phyloP scores from a whole-genome alignment of 2,329 filamentous ascomycete species.

The Acrocalymma vagum region DNA sequence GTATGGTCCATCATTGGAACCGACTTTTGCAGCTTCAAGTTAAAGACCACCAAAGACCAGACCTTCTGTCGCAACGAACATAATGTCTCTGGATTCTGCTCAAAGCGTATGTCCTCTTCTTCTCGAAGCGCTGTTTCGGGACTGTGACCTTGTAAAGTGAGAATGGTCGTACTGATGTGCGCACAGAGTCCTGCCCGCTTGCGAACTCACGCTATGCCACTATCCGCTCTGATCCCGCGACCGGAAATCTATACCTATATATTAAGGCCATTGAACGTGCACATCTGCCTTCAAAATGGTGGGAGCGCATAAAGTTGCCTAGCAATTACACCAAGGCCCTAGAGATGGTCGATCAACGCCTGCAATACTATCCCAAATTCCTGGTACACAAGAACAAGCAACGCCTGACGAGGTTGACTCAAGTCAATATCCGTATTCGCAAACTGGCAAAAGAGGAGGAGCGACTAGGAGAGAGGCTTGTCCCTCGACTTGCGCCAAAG shows the following conservation, averaged over 20 bases:
- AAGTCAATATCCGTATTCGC: constrained; percentile 82
- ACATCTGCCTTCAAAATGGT: constrained; percentile 85
- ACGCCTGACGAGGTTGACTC: constrained; percentile 87
- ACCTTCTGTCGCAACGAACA: constrained; percentile 91
- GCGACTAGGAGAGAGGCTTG: constrained; percentile 84
- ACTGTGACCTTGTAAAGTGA: no score
- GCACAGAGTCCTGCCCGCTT: constrained; percentile 89
- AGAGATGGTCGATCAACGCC: constrained; percentile 69
- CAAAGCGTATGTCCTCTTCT: no score
- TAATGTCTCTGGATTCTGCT: constrained; percentile 60
- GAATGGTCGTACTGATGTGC: no score
- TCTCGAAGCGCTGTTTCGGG: no score
- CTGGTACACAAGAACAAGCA: constrained; percentile 96
- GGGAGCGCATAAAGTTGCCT: constrained; percentile 91
- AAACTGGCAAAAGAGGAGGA: constrained; percentile 89
- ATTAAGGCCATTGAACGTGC: constrained; percentile 82
- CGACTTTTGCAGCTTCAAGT: constrained; percentile 93
- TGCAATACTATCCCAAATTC: constrained; percentile 93
- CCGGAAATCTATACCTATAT: constrained; percentile 89
- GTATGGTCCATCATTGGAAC: constrained; percentile 98
- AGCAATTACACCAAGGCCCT: constrained; percentile 91
- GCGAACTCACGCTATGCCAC: constrained; percentile 95
- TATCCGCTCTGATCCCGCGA: constrained; percentile 81
- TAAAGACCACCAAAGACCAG: constrained; percentile 73
- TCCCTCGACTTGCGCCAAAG: constrained; percentile 92